Percentiles rank a stretch among this genome's conserved stretches.
Conservation (phyloP, 1,284 basidiomycete genomes). For the Kalmanozyma brasiliensis region DNA sequence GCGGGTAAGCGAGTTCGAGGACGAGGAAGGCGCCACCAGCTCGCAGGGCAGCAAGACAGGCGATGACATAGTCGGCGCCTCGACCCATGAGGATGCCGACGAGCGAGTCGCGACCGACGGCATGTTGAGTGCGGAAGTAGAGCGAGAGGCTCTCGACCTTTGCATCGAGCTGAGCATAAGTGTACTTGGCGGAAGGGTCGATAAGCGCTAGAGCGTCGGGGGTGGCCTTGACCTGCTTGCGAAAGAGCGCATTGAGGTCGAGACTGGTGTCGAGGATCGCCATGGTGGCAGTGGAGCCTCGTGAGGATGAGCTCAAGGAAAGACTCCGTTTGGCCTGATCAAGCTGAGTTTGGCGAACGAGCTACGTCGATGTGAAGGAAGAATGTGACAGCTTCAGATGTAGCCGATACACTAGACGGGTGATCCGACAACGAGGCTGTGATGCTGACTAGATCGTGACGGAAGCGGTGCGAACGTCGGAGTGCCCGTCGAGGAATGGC, state of each 20-base stretch:
- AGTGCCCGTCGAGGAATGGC: too few relatives aligned
- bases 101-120: conserved; percentile 53
- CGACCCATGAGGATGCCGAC: conserved; percentile 63
- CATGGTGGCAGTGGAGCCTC: conserved; percentile 16
- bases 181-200: conserved; percentile 42
- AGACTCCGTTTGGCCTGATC: conserved; percentile 3
- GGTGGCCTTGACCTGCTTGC: conserved; percentile 44
- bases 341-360: not conserved
- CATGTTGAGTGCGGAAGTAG: conserved; percentile 48
- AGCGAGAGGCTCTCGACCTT: conserved; percentile 49
- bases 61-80: conserved; percentile 66
- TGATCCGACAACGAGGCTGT: too few relatives aligned
- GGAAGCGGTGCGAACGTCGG: too few relatives aligned
- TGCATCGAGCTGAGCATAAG: conserved; percentile 63
- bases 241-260: conserved; percentile 54
- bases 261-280: conserved; percentile 43
- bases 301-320: not conserved
- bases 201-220: conserved; percentile 49
- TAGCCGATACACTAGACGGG: not conserved
- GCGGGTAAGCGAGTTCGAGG: conserved; percentile 67
- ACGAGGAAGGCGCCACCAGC: conserved; percentile 67
- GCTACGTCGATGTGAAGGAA: not conserved
- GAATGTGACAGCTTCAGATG: not conserved
- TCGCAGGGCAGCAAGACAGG: conserved; percentile 62
- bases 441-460: too few relatives aligned